Evolutionary conservation across 2,329 filamentous ascomycete species (phyloP), one percentile per base, ranked within the genome.

Genomic region (Hymenoscyphus salicellus): DNA sequence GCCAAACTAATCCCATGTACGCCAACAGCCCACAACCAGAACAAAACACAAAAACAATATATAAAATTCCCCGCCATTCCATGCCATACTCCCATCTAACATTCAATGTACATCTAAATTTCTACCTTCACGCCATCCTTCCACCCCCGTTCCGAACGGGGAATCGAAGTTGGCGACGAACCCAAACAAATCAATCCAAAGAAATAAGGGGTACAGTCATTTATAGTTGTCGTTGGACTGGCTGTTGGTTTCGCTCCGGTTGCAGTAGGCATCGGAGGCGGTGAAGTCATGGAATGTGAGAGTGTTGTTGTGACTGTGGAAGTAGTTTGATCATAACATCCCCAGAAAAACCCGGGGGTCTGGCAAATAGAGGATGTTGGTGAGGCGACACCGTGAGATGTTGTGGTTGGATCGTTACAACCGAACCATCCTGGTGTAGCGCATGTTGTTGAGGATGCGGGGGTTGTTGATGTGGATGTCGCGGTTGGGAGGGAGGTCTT

Each of bases 341-440:
- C 84, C 81, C 83, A 86, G 72, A 87, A 84, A 56, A 85, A 82
- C 56, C 85, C 84, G 0, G 84, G 85, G 1, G 79, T 82, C 60
- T 80, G 70, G 69, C 84, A 87, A 5, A 77, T 78, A 0, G 78
- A 77, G 55, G 70, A 66, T 23, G 68, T 66, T 16, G 66, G 56
- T 16, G 75, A 71, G 14, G 73, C 72, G 4, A 75, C 73, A 1
- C 72, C 72, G 30, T 74, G 72, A 1, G 71, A 36, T 1, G 77
- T 79, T 14, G 80, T 78, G 1, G 77, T 80, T 17, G 80, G 78
- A 66, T 86, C 83, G 10, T 84, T 78, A 60, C 79, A 81, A 43
- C 79, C 79, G 63, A 80, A 80, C 78, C 78, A 82, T 5, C 80
- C 80, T 17, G 77, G 77, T 43, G 77, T 76, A 49, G 72, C 71